Evolutionary conservation across 768 basidiomycete genomes (phyloP).

Genomic region (Boletus tylopilopsis): DNA sequence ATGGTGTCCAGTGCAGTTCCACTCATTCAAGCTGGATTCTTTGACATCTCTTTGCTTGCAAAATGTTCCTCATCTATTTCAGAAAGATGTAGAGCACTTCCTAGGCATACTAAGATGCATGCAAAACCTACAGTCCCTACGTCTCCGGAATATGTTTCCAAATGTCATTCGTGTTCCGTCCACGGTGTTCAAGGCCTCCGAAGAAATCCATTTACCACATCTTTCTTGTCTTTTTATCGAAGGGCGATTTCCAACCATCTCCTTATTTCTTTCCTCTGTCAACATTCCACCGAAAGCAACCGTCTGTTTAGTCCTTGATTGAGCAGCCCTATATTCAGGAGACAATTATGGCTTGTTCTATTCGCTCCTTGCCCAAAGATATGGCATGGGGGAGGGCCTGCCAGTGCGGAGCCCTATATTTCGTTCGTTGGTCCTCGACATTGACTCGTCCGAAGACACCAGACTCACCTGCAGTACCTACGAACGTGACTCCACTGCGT

Average conservation of each 20-base stretch:
- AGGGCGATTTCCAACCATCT: too few species aligned
- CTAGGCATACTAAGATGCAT: slow-evolving; percentile 10
- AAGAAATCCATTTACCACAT: neutral
- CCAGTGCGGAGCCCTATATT: neutral
- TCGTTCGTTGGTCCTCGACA: neutral
- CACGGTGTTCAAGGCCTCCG: neutral
- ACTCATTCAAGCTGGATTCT: too few species aligned
- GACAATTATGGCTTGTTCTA: neutral
- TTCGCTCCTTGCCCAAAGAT: neutral
- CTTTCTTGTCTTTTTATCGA: too few species aligned
- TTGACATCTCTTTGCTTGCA: slow-evolving; percentile 31
- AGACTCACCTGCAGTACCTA: neutral
- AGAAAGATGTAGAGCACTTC: slow-evolving; percentile 31
- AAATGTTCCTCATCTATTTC: slow-evolving; percentile 15
- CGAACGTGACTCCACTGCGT: neutral
- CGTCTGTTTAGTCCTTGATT: too few species aligned
- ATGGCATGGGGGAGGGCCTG: neutral
- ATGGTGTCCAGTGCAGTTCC: too few species aligned
- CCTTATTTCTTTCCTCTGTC: too few species aligned
- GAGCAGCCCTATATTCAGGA: too few species aligned
- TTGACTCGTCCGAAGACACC: too few species aligned
- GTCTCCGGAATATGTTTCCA: slow-evolving; percentile 32
- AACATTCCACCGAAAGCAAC: neutral
- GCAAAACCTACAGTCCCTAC: slow-evolving; percentile 26
- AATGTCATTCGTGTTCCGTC: neutral